Evolutionary conservation across 2,329 filamentous ascomycete genomes (phyloP).

Genomic region (Aspergillus arachidicola): DNA sequence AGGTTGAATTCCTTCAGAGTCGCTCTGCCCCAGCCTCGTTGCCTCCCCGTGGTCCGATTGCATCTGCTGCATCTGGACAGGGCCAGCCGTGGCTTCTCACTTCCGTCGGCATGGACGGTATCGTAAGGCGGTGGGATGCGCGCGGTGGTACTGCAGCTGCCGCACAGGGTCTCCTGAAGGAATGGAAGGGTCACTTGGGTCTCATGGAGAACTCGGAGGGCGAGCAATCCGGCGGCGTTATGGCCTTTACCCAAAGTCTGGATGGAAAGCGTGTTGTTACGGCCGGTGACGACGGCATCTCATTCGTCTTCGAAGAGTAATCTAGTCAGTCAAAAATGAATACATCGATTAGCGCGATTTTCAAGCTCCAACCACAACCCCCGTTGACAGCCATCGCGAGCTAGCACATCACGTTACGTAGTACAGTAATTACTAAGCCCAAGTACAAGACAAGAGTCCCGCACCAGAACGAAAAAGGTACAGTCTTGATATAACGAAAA

Average conservation of each 20-base stretch:
- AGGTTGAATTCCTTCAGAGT: conserved; percentile 78
- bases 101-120: conserved; percentile 88
- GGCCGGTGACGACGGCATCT: conserved; percentile 77
- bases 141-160: conserved; percentile 68
- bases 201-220: conserved; percentile 56
- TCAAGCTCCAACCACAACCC: neutral
- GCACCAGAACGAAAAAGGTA: conserved; percentile 3
- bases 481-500: conserved; percentile 24
- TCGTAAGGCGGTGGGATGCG: conserved; percentile 84
- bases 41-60: conserved; percentile 27
- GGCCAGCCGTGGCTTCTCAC: conserved; percentile 72
- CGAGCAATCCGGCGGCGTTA: conserved; percentile 80
- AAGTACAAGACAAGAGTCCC: too few relatives aligned
- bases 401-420: neutral
- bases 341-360: conserved; percentile 6
- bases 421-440: neutral
- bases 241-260: conserved; percentile 84
- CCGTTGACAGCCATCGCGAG: neutral
- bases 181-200: conserved; percentile 80
- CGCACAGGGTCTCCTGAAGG: conserved; percentile 71
- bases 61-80: conserved; percentile 32
- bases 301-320: conserved; percentile 49
- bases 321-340: conserved; percentile 10
- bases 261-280: conserved; percentile 78
- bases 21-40: conserved; percentile 36